Percentiles rank a stretch among this genome's conserved stretches.
These are phyloP conservation scores for Euryodendron excelsum DNA, from an alignment of 148 eudicot genomes.

Conservation along the genomic window DNA sequence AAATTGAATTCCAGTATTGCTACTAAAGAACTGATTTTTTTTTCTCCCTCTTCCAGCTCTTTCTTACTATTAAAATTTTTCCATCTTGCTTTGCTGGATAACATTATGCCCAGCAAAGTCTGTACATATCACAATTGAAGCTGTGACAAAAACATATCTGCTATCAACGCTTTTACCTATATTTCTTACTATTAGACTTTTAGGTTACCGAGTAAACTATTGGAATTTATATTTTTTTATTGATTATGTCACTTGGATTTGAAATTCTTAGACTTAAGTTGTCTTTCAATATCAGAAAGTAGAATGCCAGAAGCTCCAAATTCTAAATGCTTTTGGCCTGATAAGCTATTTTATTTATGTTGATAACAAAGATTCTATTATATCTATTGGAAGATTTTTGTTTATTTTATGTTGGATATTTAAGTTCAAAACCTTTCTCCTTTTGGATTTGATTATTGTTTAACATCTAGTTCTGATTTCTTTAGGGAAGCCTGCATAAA, in stretches of 20 bases:
- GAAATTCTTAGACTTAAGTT: neutral
- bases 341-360: neutral
- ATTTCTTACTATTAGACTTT: neutral
- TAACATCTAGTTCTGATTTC: conserved; percentile 15
- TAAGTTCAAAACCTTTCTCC: neutral
- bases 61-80: neutral
- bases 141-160: neutral
- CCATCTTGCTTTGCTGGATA: neutral
- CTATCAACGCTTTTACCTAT: neutral
- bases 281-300: neutral
- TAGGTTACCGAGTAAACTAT: neutral
- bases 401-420: neutral
- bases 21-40: no score
- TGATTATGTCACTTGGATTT: neutral
- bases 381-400: neutral
- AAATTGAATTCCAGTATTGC: neutral
- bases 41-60: neutral
- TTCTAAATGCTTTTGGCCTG: neutral
- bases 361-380: neutral
- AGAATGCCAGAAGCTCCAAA: neutral
- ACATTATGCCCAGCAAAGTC: neutral
- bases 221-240: neutral
- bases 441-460: conserved; percentile 5
- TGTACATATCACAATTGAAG: neutral
- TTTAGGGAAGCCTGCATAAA: conserved; percentile 75